These are phyloP conservation scores for Dendrobium huoshanense DNA, from an alignment of 106 monocot species.

Conservation along the genomic window DNA sequence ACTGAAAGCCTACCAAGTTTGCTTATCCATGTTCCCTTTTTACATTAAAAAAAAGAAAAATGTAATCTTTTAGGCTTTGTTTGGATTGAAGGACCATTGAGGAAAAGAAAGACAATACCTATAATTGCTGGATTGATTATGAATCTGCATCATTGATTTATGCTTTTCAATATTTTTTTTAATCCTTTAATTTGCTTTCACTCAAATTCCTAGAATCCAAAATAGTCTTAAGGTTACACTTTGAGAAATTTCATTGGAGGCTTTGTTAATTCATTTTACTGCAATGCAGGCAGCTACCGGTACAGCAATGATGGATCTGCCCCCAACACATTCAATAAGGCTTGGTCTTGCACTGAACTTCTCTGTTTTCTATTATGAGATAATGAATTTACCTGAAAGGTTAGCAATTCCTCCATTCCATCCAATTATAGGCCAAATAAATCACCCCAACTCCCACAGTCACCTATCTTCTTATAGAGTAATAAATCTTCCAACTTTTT, in stretches of 20 bases:
- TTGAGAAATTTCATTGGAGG: background rate
- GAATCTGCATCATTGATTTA: background rate
- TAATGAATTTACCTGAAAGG: constrained; percentile 57
- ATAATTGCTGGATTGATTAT: background rate
- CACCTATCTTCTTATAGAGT: background rate
- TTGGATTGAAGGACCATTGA: background rate
- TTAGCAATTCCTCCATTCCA: background rate
- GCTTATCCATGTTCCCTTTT: background rate
- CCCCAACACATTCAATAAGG: constrained; percentile 47
- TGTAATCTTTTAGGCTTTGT: background rate
- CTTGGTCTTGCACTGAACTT: constrained; percentile 59
- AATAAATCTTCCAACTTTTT: background rate
- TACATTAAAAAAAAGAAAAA: background rate
- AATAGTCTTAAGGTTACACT: background rate
- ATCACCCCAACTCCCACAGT: background rate
- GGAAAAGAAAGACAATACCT: background rate
- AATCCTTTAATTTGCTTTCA: background rate
- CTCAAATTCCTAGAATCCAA: background rate
- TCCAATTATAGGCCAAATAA: background rate
- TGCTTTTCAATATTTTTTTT: background rate
- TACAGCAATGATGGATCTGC: constrained; percentile 42
- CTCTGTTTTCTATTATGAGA: constrained; percentile 69
- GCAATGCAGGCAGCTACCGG: constrained; percentile 37
- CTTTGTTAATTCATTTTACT: background rate
- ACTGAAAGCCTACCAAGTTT: constrained; percentile 55